Evolutionary conservation across 768 basidiomycete genomes (phyloP).

Genomic region (Pisolithus orientalis): DNA sequence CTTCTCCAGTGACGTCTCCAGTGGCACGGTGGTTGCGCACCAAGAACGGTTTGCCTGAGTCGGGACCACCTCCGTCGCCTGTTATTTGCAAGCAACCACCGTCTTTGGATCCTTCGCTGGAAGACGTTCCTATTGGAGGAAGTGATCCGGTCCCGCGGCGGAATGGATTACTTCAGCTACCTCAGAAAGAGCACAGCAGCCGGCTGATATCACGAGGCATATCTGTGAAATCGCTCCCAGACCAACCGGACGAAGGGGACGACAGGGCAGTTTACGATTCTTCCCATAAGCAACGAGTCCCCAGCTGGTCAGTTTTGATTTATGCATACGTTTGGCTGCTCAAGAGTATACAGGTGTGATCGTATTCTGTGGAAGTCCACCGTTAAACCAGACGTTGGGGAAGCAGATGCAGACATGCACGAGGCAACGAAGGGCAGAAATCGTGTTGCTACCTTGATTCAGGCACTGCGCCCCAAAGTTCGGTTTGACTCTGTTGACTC

Average conservation of each 20-base stretch:
- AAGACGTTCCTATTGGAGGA: slow-evolving; percentile 19
- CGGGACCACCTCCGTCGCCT: slow-evolving; percentile 13
- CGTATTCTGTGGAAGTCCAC: slow-evolving; percentile 81
- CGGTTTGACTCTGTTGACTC: slow-evolving; percentile 34
- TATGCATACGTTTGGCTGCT: neutral
- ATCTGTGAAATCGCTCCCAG: slow-evolving; percentile 27
- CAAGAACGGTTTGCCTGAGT: slow-evolving; percentile 15
- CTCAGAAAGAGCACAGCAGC: slow-evolving; percentile 14
- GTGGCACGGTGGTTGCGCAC: slow-evolving; percentile 26
- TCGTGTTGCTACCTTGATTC: slow-evolving; percentile 49
- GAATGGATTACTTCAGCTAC: slow-evolving; percentile 13
- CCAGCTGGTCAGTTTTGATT: slow-evolving; percentile 58
- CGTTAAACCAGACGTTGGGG: slow-evolving; percentile 40
- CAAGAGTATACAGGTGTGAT: slow-evolving; percentile 57
- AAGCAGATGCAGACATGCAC: slow-evolving; percentile 33
- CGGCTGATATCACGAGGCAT: slow-evolving; percentile 23
- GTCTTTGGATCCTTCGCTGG: slow-evolving; percentile 17
- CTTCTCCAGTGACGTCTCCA: slow-evolving; percentile 23
- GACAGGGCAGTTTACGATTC: slow-evolving; percentile 73
- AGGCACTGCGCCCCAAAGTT: slow-evolving; percentile 45
- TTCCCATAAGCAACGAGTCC: slow-evolving; percentile 75
- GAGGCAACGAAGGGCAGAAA: slow-evolving; percentile 32
- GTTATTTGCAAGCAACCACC: slow-evolving; percentile 20
- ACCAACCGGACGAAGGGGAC: slow-evolving; percentile 34
- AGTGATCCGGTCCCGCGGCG: slow-evolving; percentile 10